These are phyloP conservation scores for Exsudoporus frostii DNA, from an alignment of 768 basidiomycete genomes.

Conservation along the genomic window DNA sequence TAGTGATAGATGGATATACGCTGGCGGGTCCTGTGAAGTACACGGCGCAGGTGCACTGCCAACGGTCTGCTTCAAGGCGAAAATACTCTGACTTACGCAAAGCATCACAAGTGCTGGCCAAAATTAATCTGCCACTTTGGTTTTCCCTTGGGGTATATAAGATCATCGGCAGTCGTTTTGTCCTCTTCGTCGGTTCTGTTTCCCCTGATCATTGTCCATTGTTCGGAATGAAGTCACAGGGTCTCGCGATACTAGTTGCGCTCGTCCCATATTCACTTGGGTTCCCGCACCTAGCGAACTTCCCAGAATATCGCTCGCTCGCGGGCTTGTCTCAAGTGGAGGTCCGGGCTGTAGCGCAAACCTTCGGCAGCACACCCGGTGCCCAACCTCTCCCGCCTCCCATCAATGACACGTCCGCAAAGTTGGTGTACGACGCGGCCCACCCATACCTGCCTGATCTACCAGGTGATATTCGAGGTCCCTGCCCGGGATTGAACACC, in stretches of 20 bases:
- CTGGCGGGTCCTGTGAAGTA: background rate
- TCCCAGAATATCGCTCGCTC: conserved; percentile 20
- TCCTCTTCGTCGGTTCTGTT: background rate
- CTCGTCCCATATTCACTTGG: conserved; percentile 10
- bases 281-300: conserved; percentile 14
- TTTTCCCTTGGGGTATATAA: background rate
- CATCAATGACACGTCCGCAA: conserved; percentile 23
- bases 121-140: background rate
- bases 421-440: conserved; percentile 15
- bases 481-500: conserved; percentile 25
- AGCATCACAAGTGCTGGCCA: no score
- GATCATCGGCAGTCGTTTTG: background rate
- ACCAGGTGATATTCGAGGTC: conserved; percentile 26
- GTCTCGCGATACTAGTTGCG: background rate
- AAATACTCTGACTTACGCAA: no score
- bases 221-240: conserved; percentile 9
- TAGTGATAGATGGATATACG: background rate
- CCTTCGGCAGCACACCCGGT: conserved; percentile 19
- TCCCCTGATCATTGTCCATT: background rate
- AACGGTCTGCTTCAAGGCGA: background rate
- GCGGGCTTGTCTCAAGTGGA: conserved; percentile 15
- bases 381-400: conserved; percentile 22
- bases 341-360: conserved; percentile 8
- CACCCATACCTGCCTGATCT: conserved; percentile 15
- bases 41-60: background rate